Evolutionary conservation across 805 yeast genomes (phyloP), one percentile per base, ranked within the genome.

Genomic region (Teunomyces tritomae): DNA sequence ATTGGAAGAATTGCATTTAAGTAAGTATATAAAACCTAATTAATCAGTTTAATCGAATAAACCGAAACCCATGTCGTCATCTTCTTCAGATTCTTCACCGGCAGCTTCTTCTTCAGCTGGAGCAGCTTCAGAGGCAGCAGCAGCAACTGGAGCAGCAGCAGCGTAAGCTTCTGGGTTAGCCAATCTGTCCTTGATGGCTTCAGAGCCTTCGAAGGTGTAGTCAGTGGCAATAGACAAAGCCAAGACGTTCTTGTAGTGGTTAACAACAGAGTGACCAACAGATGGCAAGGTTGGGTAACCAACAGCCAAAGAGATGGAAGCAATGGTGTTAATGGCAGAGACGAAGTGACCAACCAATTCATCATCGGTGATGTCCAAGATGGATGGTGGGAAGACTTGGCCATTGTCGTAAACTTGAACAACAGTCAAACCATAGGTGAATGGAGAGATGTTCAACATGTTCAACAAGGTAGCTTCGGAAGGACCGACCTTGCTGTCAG

Each of bases 81-180:
- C 87, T 59, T 80, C 94, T 49, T 61, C 68, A 61, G 79, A 90
- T 61, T 77, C 89, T 65, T 77, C 96, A 51, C 76, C 91, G 46
- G 80, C 87, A 57, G 84, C 89, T 51, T 78, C 90, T 57, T 79
- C 89, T 52, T 78, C 87, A 54, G 80, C 86, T 56, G 80, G 84
- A 52, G 82, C 81, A 47, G 74, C 78, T 57, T 77, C 66, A 56
- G 79, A 64, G 65, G 88, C 82, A 64, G 95, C 89, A 71, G 87
- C 86, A 67, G 97, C 97, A 73, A 79, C 97, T 67, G 98, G 96
- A 68, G 97, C 97, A 79, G 97, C 95, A 70, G 98, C 86, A 73
- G 98, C 99, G 80, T 92, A 94, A 76, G 96, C 96, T 59, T 94
- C 98, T 76, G 99, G 99, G 95, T 94, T 92, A 76, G 96, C 98